These are phyloP conservation scores for Podospora conica DNA, from an alignment of 495 filamentous ascomycete genomes.

Conservation along the genomic window DNA sequence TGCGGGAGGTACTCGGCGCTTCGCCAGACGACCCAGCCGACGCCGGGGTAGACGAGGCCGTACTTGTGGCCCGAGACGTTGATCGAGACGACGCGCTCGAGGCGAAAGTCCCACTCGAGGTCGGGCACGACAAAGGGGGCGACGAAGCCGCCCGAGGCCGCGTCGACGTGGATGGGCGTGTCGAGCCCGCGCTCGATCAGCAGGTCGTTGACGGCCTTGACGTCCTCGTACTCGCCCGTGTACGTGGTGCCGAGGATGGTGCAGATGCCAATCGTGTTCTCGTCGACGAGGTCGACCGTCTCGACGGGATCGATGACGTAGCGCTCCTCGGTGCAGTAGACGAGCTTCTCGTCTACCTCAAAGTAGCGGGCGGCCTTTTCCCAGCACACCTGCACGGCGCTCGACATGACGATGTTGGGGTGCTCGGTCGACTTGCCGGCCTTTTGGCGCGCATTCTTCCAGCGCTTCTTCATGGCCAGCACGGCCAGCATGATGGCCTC, in stretches of 20 bases:
- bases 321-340: slow-evolving; percentile 73
- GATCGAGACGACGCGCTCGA: slow-evolving; percentile 81
- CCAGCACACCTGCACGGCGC: slow-evolving; percentile 92
- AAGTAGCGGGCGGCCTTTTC: slow-evolving; percentile 95
- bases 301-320: slow-evolving; percentile 82
- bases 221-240: slow-evolving; percentile 93
- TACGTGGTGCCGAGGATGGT: slow-evolving; percentile 85
- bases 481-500: slow-evolving; percentile 89
- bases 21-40: slow-evolving; percentile 90
- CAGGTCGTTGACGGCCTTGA: slow-evolving; percentile 82
- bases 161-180: slow-evolving; percentile 84
- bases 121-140: slow-evolving; percentile 79
- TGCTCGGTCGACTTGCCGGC: slow-evolving; percentile 66
- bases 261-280: slow-evolving; percentile 95
- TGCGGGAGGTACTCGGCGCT: slow-evolving; percentile 74
- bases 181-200: slow-evolving; percentile 65
- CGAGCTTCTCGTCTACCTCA: slow-evolving; percentile 82
- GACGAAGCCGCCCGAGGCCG: slow-evolving; percentile 84
- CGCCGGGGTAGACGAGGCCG: slow-evolving; percentile 77
- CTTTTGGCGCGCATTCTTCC: slow-evolving; percentile 76
- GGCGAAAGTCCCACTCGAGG: slow-evolving; percentile 80
- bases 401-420: slow-evolving; percentile 89
- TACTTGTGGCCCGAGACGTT: slow-evolving; percentile 85
- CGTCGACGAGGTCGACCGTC: slow-evolving; percentile 78
- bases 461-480: slow-evolving; percentile 91